These are phyloP conservation scores for Trichoderma sp. DNA, from an alignment of 2,329 filamentous ascomycete genomes.

Conservation along the genomic window DNA sequence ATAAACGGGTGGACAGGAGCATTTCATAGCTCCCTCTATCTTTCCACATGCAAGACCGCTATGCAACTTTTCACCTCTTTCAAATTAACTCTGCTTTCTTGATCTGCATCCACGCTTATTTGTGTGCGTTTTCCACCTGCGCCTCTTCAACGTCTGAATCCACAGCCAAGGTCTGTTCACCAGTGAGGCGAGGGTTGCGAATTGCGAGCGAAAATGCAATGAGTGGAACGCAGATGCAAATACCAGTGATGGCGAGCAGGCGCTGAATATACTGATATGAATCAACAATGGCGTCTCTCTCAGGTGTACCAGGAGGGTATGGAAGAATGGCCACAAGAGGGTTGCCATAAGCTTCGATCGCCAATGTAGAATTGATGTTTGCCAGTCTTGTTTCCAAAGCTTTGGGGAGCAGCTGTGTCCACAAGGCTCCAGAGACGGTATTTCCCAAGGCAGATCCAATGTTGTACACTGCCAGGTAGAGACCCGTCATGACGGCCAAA, in stretches of 20 bases:
- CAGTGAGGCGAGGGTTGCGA: conserved; percentile 47
- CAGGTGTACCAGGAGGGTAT: conserved; percentile 39
- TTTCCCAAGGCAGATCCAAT: conserved; percentile 61
- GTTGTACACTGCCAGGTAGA: conserved; percentile 63
- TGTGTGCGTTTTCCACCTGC: neutral
- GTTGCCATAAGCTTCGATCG: conserved; percentile 31
- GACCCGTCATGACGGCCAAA: conserved; percentile 61
- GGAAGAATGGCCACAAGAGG: conserved; percentile 19
- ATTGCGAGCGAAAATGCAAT: conserved; percentile 44
- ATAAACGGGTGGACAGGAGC: neutral
- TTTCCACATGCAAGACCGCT: neutral
- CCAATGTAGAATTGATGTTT: conserved; percentile 36
- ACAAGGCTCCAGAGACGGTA: conserved; percentile 60
- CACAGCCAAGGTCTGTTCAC: conserved; percentile 44
- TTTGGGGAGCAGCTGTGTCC: conserved; percentile 58
- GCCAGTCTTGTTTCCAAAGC: conserved; percentile 51
- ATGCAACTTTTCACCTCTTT: neutral
- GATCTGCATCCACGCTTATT: neutral
- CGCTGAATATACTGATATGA: conserved; percentile 49
- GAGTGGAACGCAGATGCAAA: conserved; percentile 49
- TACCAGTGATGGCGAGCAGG: conserved; percentile 47
- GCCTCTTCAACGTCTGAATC: conserved; percentile 21
- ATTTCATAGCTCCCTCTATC: neutral
- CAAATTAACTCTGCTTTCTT: neutral
- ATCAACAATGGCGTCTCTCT: conserved; percentile 43